phyloP scores from a whole-genome alignment of 495 filamentous ascomycete species.

The Penicillium paradoxum region DNA sequence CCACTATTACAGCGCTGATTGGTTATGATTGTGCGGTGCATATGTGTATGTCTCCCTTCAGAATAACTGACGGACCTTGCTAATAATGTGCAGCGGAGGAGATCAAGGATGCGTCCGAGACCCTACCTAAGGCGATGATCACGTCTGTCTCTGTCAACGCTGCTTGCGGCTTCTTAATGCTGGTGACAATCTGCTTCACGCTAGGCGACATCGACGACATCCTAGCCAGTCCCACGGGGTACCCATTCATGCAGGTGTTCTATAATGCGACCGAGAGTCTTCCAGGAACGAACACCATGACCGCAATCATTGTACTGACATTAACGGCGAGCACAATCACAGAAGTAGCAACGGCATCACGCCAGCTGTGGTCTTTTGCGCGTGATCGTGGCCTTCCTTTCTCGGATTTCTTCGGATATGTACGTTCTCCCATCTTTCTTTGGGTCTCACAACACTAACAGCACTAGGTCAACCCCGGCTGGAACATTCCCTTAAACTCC shows the following conservation, averaged over 20 bases:
- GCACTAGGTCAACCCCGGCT: constrained; percentile 13
- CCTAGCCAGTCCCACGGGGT: constrained; percentile 25
- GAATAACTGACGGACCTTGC: neutral
- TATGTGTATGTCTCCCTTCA: constrained; percentile 13
- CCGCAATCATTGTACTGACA: constrained; percentile 28
- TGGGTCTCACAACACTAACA: too few species aligned
- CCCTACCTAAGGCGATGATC: constrained; percentile 38
- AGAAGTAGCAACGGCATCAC: constrained; percentile 32
- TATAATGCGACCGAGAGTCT: constrained; percentile 16
- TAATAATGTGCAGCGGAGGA: constrained; percentile 34
- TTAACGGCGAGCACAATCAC: constrained; percentile 29
- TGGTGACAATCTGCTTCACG: constrained; percentile 39
- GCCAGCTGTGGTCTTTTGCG: constrained; percentile 42
- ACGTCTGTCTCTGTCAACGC: constrained; percentile 32
- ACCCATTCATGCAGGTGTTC: constrained; percentile 30
- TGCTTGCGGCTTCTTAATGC: constrained; percentile 32
- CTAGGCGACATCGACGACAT: constrained; percentile 35
- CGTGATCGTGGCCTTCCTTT: constrained; percentile 44
- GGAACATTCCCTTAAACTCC: constrained; percentile 49
- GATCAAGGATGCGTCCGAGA: constrained; percentile 34
- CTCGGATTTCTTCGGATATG: constrained; percentile 29
- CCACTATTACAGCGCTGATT: constrained; percentile 32
- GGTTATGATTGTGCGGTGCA: constrained; percentile 17
- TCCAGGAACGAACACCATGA: constrained; percentile 23
- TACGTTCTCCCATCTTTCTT: constrained; percentile 10